phyloP scores from a whole-genome alignment of 148 eudicot genomes.

The Heliosperma pusillum region DNA sequence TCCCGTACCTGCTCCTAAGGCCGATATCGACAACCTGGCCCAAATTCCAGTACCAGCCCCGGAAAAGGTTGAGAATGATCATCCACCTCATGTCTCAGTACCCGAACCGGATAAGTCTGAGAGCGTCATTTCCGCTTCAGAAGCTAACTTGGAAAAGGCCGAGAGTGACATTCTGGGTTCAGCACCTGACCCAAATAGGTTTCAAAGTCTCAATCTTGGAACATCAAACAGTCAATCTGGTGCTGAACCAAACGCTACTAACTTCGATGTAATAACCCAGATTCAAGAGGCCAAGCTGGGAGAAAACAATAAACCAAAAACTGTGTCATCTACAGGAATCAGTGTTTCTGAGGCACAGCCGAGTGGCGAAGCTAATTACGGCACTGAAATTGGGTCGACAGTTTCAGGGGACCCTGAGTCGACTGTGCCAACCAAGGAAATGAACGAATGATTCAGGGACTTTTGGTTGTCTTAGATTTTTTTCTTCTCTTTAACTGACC shows the following conservation, averaged over 20 bases:
- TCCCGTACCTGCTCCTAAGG: background rate
- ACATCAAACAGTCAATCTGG: constrained; percentile 1
- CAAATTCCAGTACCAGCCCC: background rate
- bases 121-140: background rate
- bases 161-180: constrained; percentile 2
- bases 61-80: background rate
- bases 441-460: background rate
- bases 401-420: background rate
- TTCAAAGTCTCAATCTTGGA: background rate
- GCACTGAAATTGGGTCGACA: background rate
- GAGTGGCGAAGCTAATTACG: constrained; percentile 1
- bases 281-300: constrained; percentile 8
- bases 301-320: constrained; percentile 4
- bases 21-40: background rate
- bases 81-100: background rate
- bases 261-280: background rate
- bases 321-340: constrained; percentile 7
- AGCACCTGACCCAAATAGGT: background rate
- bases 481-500: background rate
- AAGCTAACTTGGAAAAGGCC: background rate
- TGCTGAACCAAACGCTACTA: background rate
- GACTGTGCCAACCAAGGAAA: constrained; percentile 1
- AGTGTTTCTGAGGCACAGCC: background rate
- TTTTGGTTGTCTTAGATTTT: background rate
- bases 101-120: background rate